phyloP scores from a whole-genome alignment of 2,329 filamentous ascomycete genomes.

The Madurella mycetomatis region DNA sequence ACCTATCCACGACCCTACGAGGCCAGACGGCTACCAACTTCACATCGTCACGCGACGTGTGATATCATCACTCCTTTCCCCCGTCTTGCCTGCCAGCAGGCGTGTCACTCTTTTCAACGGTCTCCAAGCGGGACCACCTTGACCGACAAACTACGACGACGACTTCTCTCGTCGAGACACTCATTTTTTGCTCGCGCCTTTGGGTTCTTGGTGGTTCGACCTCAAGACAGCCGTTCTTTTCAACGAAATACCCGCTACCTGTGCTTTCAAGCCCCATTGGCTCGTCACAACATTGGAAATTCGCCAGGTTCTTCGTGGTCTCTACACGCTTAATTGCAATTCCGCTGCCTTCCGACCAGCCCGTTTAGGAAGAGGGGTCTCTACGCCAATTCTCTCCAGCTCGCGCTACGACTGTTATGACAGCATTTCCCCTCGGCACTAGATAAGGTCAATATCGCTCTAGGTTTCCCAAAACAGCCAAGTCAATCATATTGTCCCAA shows the following conservation, averaged over 20 bases:
- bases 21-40: slow-evolving; percentile 24
- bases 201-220: slow-evolving; percentile 8
- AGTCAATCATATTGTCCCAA: slow-evolving; percentile 1
- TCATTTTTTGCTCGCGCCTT: slow-evolving; percentile 33
- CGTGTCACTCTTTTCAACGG: slow-evolving; percentile 49
- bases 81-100: slow-evolving; percentile 49
- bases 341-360: not conserved
- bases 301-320: not conserved
- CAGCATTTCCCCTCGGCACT: slow-evolving; percentile 9
- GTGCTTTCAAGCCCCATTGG: slow-evolving; percentile 2
- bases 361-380: slow-evolving; percentile 10
- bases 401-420: slow-evolving; percentile 26
- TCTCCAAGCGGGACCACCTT: not conserved
- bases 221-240: slow-evolving; percentile 14
- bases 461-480: not conserved
- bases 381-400: slow-evolving; percentile 7
- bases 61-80: slow-evolving; percentile 21
- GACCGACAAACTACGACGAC: slow-evolving; percentile 15
- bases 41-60: slow-evolving; percentile 24
- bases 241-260: not conserved
- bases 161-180: slow-evolving; percentile 29
- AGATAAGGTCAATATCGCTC: slow-evolving; percentile 17
- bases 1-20: slow-evolving; percentile 13
- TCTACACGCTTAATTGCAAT: not conserved
- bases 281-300: not conserved